Evolutionary conservation across 306 rosid genomes (phyloP), one percentile per base, ranked within the genome.

Genomic region (Gleditsia sinensis): DNA sequence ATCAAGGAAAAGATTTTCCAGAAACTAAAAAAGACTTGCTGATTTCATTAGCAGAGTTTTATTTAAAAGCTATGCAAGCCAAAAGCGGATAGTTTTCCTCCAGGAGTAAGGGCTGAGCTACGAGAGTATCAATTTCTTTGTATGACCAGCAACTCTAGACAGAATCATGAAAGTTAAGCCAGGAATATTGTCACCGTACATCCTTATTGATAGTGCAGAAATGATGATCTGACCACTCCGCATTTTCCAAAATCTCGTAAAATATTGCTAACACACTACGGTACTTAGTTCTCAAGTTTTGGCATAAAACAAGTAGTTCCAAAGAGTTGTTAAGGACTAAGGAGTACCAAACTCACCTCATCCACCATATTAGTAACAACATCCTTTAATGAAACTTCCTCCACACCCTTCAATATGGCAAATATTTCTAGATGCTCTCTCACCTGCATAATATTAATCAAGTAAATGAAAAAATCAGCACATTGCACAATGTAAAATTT

Each of bases 391-490:
- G 80, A 62, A 49, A 88, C 96, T 87, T 88, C 96, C 63, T 87
- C 77, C 71, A 87, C 98, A 65, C 98, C 98, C 82, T 94, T 94
- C 85, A 94, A 82, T 57, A 70, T 53, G 9, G 96, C 97, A 77
- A 91, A 94, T 64, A 94, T 85, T 87, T 94, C 97, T 73, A 94
- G 90, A 86, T 94, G 97, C 75, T 94, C 98, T 82, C 82, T 86
- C 80, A 94, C 98, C 98, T 94, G 84, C 61, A 75, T 28, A 53
- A 76, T 75, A 37, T 53, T 67, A 65, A 40, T 32, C 55, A 23
- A n/a, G 34, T 67, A 46, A 78, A 73, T 21, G 51, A 57, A 62
- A 57, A 68, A 69, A 34, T 60, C 68, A 69, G 55, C 76, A 57
- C 16, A 43, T 13, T 46, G 45, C 25, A 58, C 43, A 56, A 16